Evolutionary conservation across 805 yeast species (phyloP), one percentile per base, ranked within the genome.

Genomic region (Candida xiaguanensis): DNA sequence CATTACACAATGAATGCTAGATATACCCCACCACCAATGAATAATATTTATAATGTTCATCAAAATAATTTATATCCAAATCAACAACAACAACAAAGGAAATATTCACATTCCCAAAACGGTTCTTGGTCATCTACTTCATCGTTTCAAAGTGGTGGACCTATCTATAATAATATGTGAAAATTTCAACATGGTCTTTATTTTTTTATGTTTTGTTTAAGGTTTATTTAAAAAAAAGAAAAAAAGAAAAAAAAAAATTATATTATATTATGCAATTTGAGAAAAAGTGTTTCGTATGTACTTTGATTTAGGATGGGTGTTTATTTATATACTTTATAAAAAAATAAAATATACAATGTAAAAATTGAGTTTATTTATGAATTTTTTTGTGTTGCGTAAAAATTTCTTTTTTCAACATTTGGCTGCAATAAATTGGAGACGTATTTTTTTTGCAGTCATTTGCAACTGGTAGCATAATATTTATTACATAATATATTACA

Each of bases 1-100:
- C 41, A 38, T 28, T 38, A 36, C 33, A 38, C 44, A 7, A 41
- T 33, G 7, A 36, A 41, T 17, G 15, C 17, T 6, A 29, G 37
- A 11, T 36, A 31, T 20, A 32, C 40, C 22, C 40, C 43, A 3
- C 38, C 28, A 26, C 20, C 32, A 22, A 31, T 36, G 30, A 17
- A 25, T 17, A 34, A 34, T n/a, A 8, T 24, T 23, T 34, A 32
- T n/a, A 8, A 13, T 6, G 18, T 22, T 12, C 30, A 34, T 24
- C 37, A 25, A 29, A 36, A 33, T 15, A 36, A 25, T 12, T 32
- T 16, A 5, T 34, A 20, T 2, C 26, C 28, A 12, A 38, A 34
- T 4, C 22, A n/a, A 8, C 45, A 33, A 27, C 36, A 33, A 13
- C 41, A 37, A 7, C 24, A 19, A 17, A 29, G 31, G 17, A 29